Evolutionary conservation across 2,329 filamentous ascomycete species (phyloP).

Genomic region (Akanthomyces dipterigenus): DNA sequence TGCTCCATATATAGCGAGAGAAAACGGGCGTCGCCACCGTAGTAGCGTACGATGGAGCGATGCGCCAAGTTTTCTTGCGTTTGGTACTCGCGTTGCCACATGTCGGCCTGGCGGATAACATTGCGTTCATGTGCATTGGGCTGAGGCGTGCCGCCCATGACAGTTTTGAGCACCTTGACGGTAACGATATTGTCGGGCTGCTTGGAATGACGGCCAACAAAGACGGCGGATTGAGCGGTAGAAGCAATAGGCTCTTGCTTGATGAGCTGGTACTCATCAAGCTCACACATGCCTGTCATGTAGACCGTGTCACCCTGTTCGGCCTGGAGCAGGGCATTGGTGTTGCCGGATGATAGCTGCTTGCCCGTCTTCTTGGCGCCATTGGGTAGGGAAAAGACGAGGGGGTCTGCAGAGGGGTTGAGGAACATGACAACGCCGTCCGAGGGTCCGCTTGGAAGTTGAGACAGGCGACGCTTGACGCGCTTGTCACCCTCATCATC

Average conservation of each 20-base stretch:
- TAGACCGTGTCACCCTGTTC: constrained; percentile 42
- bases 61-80: constrained; percentile 50
- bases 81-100: constrained; percentile 52
- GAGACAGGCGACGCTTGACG: constrained; percentile 36
- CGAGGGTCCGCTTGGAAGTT: constrained; percentile 21
- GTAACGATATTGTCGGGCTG: constrained; percentile 49
- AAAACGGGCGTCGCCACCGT: constrained; percentile 53
- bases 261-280: constrained; percentile 48
- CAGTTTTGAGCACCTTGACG: constrained; percentile 55
- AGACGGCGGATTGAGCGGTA: constrained; percentile 49
- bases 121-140: constrained; percentile 46
- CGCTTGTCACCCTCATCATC: constrained; percentile 32
- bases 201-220: constrained; percentile 46
- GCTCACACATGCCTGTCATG: constrained; percentile 43
- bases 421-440: constrained; percentile 51
- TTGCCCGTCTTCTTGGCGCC: constrained; percentile 33
- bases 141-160: constrained; percentile 34
- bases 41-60: constrained; percentile 50
- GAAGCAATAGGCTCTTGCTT: constrained; percentile 51
- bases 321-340: constrained; percentile 46
- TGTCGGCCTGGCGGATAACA: constrained; percentile 52
- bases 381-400: constrained; percentile 46
- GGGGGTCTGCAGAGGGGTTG: constrained; percentile 40
- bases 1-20: constrained; percentile 57
- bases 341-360: constrained; percentile 38